phyloP scores from a whole-genome alignment of 2,329 filamentous ascomycete species.

The Raffaelea deltoideospora region DNA sequence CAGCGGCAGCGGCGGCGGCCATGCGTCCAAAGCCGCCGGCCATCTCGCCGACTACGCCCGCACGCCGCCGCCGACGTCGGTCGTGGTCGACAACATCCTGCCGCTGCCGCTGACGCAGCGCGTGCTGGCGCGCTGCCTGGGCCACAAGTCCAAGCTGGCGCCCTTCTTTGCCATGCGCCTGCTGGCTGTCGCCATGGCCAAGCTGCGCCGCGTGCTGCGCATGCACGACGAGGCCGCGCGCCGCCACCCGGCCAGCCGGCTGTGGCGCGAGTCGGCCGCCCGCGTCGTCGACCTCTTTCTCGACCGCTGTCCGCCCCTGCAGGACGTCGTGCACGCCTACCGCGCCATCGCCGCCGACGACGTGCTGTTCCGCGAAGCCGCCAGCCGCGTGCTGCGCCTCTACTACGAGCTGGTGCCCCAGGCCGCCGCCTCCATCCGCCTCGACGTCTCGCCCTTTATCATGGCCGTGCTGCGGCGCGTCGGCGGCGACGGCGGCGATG shows the following conservation, averaged over 20 bases:
- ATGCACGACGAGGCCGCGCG: slow-evolving; percentile 35
- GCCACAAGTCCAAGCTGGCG: slow-evolving; percentile 61
- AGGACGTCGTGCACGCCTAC: slow-evolving; percentile 63
- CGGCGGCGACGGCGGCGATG: slow-evolving; percentile 26
- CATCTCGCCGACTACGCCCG: slow-evolving; percentile 45
- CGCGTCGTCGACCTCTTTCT: slow-evolving; percentile 62
- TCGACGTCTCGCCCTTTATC: slow-evolving; percentile 71
- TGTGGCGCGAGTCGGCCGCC: slow-evolving; percentile 57
- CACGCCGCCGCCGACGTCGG: slow-evolving; percentile 61
- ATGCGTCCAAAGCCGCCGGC: too few species aligned
- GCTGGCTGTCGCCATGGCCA: slow-evolving; percentile 63
- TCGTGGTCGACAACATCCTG: slow-evolving; percentile 74
- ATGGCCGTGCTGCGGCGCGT: slow-evolving; percentile 50
- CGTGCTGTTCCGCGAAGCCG: slow-evolving; percentile 59
- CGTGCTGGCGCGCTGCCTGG: slow-evolving; percentile 62
- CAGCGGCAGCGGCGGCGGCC: too few species aligned
- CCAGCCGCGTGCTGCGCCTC: slow-evolving; percentile 63
- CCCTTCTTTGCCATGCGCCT: slow-evolving; percentile 75
- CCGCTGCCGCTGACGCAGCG: slow-evolving; percentile 72
- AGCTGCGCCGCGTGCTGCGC: slow-evolving; percentile 50
- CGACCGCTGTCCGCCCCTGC: slow-evolving; percentile 64
- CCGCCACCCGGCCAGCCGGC: slow-evolving; percentile 6
- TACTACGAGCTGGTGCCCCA: slow-evolving; percentile 77
- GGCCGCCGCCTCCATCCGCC: slow-evolving; percentile 65
- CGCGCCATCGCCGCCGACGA: slow-evolving; percentile 53